These are phyloP conservation scores for Leishmania mexicana DNA, from an alignment of 208 protist genomes.

Conservation along the genomic window DNA sequence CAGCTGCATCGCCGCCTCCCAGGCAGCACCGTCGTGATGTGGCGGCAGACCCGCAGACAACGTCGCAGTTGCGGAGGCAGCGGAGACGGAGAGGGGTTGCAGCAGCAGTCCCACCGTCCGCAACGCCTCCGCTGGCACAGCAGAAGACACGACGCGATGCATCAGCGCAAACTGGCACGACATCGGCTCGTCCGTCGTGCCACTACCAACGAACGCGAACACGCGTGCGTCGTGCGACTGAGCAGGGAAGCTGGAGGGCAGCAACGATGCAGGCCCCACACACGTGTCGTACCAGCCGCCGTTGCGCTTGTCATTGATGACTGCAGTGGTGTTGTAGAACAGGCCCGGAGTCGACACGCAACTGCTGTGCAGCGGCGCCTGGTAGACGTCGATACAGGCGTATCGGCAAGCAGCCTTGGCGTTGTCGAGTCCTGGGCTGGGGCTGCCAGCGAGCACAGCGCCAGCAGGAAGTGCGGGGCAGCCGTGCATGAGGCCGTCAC, in stretches of 20 bases:
- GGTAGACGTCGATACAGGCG: conserved; percentile 16
- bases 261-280: conserved; percentile 5
- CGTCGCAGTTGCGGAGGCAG: not conserved
- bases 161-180: conserved; percentile 28
- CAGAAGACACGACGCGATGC: conserved; percentile 27
- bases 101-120: not conserved
- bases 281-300: conserved; percentile 19
- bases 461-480: conserved; percentile 17
- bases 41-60: not conserved
- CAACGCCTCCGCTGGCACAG: conserved; percentile 3
- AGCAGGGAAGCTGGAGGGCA: conserved; percentile 1
- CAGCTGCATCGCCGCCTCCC: conserved; percentile 26
- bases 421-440: conserved; percentile 1
- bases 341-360: conserved; percentile 20
- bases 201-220: conserved; percentile 30
- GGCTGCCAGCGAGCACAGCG: conserved; percentile 13
- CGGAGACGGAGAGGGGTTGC: not conserved
- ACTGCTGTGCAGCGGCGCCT: conserved; percentile 22
- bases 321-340: conserved; percentile 22
- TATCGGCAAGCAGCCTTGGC: conserved; percentile 20
- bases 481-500: conserved; percentile 33
- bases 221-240: conserved; percentile 6
- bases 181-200: conserved; percentile 15
- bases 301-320: conserved; percentile 8
- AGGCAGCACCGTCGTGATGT: conserved; percentile 12